phyloP scores from a whole-genome alignment of 2,329 filamentous ascomycete species.

The Cryoendolithus antarcticus region DNA sequence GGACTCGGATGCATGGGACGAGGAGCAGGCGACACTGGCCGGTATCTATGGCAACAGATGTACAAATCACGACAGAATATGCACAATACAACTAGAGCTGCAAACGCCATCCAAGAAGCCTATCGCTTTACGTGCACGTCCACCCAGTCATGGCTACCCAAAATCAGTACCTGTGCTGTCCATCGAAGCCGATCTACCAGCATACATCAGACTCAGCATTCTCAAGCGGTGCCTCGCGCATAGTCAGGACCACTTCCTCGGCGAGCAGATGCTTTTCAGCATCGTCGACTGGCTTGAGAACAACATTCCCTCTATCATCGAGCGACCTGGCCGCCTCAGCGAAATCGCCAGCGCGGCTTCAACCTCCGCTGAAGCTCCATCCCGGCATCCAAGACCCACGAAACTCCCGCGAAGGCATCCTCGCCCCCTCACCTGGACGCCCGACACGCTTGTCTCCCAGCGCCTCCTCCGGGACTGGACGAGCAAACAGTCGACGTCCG shows the following conservation, averaged over 20 bases:
- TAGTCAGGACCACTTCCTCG: conserved; percentile 56
- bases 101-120: conserved; percentile 30
- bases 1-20: conserved; percentile 51
- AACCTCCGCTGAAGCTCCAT: conserved; percentile 21
- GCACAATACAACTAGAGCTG: conserved; percentile 55
- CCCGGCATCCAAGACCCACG: conserved; percentile 8
- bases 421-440: conserved; percentile 51
- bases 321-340: conserved; percentile 68
- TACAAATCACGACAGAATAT: conserved; percentile 40
- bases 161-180: conserved; percentile 54
- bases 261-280: conserved; percentile 84
- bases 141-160: conserved; percentile 59
- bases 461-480: conserved; percentile 54
- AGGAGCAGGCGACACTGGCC: conserved; percentile 72
- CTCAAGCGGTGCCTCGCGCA: conserved; percentile 64
- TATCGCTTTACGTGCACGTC: conserved; percentile 53
- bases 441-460: conserved; percentile 45
- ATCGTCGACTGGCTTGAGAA: conserved; percentile 85
- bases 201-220: conserved; percentile 86
- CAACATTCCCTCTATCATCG: conserved; percentile 68
- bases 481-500: conserved; percentile 49
- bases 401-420: conserved; percentile 28
- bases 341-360: conserved; percentile 70
- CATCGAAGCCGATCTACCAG: conserved; percentile 58
- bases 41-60: conserved; percentile 75